These are phyloP conservation scores for Fraxinus sp. DNA, from an alignment of 305 asterid species.

Conservation along the genomic window DNA sequence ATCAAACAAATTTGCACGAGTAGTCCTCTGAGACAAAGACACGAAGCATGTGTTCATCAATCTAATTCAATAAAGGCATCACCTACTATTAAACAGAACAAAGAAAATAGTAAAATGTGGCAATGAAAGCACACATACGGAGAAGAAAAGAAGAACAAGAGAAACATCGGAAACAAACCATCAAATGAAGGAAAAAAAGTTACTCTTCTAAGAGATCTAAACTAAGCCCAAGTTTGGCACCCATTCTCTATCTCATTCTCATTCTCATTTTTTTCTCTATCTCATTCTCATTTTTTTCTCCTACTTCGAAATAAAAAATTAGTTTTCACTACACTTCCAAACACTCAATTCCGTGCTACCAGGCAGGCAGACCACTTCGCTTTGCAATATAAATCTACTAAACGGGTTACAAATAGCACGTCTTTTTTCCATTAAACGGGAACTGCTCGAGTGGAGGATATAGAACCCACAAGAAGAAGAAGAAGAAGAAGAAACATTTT, in stretches of 20 bases:
- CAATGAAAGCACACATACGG: background rate
- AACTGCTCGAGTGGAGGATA: background rate
- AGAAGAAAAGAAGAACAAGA: conserved; percentile 1
- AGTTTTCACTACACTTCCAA: conserved; percentile 10
- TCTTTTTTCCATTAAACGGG: background rate
- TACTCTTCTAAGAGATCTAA: background rate
- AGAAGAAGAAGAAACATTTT: background rate
- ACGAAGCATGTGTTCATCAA: background rate
- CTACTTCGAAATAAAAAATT: background rate
- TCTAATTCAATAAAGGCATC: background rate
- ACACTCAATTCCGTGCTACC: background rate
- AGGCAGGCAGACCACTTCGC: background rate
- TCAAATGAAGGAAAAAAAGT: background rate
- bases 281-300: no score
- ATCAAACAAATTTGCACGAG: conserved; percentile 5
- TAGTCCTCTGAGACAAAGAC: conserved; percentile 24
- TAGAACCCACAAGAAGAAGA: background rate
- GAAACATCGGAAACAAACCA: background rate
- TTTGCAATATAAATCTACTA: conserved; percentile 7
- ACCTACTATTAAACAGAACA: background rate
- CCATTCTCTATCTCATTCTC: no score
- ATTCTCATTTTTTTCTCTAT: no score
- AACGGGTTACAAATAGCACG: conserved; percentile 5
- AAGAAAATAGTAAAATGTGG: background rate
- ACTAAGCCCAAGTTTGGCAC: background rate